Conservation (phyloP, 2,329 filamentous ascomycete genomes). For the Epichloe gansuensis region DNA sequence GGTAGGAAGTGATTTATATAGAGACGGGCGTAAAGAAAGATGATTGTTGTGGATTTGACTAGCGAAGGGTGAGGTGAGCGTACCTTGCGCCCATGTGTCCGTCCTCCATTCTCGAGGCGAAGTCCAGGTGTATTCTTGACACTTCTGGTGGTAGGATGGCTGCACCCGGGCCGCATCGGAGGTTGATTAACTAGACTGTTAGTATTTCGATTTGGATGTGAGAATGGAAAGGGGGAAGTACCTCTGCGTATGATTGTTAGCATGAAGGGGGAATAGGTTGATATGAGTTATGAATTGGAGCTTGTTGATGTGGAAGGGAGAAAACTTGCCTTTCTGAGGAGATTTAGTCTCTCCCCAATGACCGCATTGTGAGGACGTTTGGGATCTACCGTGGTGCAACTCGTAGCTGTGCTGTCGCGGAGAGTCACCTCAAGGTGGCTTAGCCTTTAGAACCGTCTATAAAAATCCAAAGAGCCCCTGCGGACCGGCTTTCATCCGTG, state of each 20-base stretch:
- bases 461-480: background rate
- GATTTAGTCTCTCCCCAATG: slow-evolving; percentile 58
- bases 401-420: background rate
- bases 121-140: slow-evolving; percentile 63
- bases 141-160: slow-evolving; percentile 67
- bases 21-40: slow-evolving; percentile 15
- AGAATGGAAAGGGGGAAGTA: slow-evolving; percentile 15
- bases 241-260: slow-evolving; percentile 24
- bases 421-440: background rate
- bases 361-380: slow-evolving; percentile 21
- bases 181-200: slow-evolving; percentile 50
- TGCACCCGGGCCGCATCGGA: slow-evolving; percentile 75
- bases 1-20: background rate
- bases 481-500: slow-evolving; percentile 16
- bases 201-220: slow-evolving; percentile 6
- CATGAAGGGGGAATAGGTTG: background rate
- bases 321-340: slow-evolving; percentile 55
- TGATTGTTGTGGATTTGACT: slow-evolving; percentile 2
- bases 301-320: background rate
- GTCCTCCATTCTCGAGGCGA: slow-evolving; percentile 46
- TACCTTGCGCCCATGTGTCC: slow-evolving; percentile 67
- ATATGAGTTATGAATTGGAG: background rate
- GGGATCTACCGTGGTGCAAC: background rate
- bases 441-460: background rate
- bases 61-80: slow-evolving; percentile 13